Conservation (phyloP, 2,329 filamentous ascomycete species). For the Beauveria varroae region DNA sequence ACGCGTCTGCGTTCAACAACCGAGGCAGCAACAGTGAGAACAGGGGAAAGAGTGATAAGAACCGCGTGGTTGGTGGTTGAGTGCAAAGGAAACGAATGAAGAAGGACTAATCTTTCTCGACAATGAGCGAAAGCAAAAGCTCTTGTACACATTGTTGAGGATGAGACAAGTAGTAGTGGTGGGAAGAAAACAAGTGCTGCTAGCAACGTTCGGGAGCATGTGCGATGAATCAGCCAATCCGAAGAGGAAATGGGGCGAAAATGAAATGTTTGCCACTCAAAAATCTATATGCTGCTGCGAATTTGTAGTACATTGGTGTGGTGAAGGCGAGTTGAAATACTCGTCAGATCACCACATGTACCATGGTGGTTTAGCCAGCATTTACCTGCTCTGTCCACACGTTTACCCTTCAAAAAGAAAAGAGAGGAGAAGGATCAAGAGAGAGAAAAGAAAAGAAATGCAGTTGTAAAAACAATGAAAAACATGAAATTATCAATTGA, state of each 20-base stretch:
- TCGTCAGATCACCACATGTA: neutral
- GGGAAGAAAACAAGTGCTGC: slow-evolving; percentile 1
- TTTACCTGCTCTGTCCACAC: too few species aligned
- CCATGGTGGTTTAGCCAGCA: neutral
- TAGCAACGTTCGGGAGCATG: slow-evolving; percentile 2
- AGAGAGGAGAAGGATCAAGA: too few species aligned
- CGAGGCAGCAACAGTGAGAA: neutral
- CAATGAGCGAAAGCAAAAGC: neutral
- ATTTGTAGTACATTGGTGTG: too few species aligned
- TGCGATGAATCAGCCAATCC: neutral
- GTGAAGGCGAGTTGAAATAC: too few species aligned
- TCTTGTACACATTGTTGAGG: slow-evolving; percentile 6
- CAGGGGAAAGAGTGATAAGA: slow-evolving; percentile 9
- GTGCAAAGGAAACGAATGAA: slow-evolving; percentile 8
- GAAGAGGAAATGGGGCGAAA: slow-evolving; percentile 4
- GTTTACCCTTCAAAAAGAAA: too few species aligned
- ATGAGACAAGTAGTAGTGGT: slow-evolving; percentile 9
- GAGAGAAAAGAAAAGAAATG: neutral
- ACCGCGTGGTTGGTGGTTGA: slow-evolving; percentile 10
- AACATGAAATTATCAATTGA: too few species aligned
- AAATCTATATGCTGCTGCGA: neutral
- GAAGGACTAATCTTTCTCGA: neutral
- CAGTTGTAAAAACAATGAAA: neutral
- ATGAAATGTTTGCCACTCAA: neutral
- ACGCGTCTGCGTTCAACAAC: neutral